A percentile compares a stretch with the other conserved stretches of the same genome.
Evolutionary conservation across 108 stramenopile genomes (phyloP).

Genomic region (Pelagomonas calceolata): DNA sequence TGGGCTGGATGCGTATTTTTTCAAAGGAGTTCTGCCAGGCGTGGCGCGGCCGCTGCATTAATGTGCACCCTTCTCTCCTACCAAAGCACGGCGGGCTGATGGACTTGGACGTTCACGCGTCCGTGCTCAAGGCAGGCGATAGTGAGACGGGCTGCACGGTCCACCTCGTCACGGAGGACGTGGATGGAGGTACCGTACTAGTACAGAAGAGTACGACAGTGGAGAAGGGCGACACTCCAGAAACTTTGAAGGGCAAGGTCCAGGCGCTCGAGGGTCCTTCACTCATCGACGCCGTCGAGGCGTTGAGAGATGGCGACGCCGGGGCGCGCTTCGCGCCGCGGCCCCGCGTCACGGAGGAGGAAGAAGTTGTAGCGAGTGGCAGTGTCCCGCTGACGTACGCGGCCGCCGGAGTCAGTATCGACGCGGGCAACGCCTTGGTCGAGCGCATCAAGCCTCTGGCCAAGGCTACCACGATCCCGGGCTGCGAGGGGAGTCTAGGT

Average conservation of each 20-base stretch:
- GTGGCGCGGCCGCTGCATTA: slow-evolving; percentile 83
- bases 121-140: slow-evolving; percentile 85
- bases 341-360: slow-evolving; percentile 40
- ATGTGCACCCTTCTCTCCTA: slow-evolving; percentile 96
- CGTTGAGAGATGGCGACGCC: slow-evolving; percentile 6
- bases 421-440: slow-evolving; percentile 85
- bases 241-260: slow-evolving; percentile 83
- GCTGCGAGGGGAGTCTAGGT: slow-evolving; percentile 88
- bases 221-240: slow-evolving; percentile 73
- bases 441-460: slow-evolving; percentile 89
- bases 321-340: background rate
- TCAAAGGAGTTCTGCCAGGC: slow-evolving; percentile 68
- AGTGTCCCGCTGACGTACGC: slow-evolving; percentile 61
- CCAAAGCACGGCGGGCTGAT: slow-evolving; percentile 97
- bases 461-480: slow-evolving; percentile 74
- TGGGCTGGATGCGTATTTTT: slow-evolving; percentile 99
- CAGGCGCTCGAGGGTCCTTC: slow-evolving; percentile 89
- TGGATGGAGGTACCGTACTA: slow-evolving; percentile 91
- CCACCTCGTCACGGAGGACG: slow-evolving; percentile 89
- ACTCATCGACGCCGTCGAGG: slow-evolving; percentile 81
- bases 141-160: slow-evolving; percentile 90
- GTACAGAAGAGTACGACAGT: slow-evolving; percentile 69
- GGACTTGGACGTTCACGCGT: slow-evolving; percentile 94
- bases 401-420: slow-evolving; percentile 91
- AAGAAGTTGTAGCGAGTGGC: no score